phyloP scores from a whole-genome alignment of 495 filamentous ascomycete species.

The Hyaloscypha variabilis region DNA sequence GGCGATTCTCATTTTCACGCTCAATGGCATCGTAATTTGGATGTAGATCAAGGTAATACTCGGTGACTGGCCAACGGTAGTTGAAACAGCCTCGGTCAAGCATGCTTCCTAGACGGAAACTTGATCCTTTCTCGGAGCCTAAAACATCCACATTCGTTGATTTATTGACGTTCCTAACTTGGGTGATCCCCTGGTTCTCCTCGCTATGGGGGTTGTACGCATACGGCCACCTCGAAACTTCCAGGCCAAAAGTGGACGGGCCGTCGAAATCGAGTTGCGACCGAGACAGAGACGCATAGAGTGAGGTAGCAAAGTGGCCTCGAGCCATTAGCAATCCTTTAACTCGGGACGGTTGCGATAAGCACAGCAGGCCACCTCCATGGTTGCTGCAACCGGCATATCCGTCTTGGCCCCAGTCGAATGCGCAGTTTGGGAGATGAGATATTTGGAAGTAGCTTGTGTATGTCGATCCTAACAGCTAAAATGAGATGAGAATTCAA shows the following conservation, averaged over 20 bases:
- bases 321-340: constrained; percentile 28
- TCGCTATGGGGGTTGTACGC: not conserved
- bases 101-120: constrained; percentile 21
- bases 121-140: constrained; percentile 16
- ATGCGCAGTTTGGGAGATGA: constrained; percentile 26
- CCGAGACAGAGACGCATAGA: constrained; percentile 25
- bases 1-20: not conserved
- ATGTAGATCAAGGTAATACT: constrained; percentile 25
- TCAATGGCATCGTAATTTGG: not conserved
- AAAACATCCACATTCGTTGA: not conserved
- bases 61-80: constrained; percentile 29
- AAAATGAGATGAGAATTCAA: not conserved
- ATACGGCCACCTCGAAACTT: not conserved
- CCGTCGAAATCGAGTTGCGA: constrained; percentile 22
- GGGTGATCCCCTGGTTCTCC: not conserved
- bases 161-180: not conserved
- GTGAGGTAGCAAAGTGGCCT: constrained; percentile 26
- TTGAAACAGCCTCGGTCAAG: constrained; percentile 32
- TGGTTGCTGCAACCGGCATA: constrained; percentile 29
- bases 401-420: constrained; percentile 32
- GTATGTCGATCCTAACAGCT: constrained; percentile 29
- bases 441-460: constrained; percentile 28
- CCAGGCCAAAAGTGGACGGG: constrained; percentile 28
- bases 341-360: constrained; percentile 20
- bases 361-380: constrained; percentile 30